phyloP scores from a whole-genome alignment of 1,139 yeast species.

The Scheffersomyces quercinus region DNA sequence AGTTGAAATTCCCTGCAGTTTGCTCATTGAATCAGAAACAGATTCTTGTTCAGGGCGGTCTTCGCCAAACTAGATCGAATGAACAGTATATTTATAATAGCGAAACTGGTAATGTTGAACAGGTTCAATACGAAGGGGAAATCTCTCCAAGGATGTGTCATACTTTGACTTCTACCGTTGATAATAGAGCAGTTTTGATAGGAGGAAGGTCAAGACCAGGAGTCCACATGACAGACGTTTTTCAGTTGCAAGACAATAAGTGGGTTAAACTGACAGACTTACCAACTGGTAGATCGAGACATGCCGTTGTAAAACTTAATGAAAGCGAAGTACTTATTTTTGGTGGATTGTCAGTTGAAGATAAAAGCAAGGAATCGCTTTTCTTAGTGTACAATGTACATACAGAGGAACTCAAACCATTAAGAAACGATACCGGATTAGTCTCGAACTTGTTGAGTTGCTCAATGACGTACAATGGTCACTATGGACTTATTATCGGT shows the following conservation, averaged over 20 bases:
- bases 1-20: conserved; percentile 52
- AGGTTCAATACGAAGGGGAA: conserved; percentile 6
- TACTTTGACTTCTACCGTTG: conserved; percentile 38
- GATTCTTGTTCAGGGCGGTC: conserved; percentile 55
- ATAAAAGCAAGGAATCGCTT: conserved; percentile 6
- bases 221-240: conserved; percentile 34
- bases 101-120: conserved; percentile 1
- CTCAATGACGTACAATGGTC: conserved; percentile 34
- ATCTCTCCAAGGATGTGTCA: conserved; percentile 61
- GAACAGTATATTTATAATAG: conserved; percentile 17
- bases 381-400: conserved; percentile 21
- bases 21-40: conserved; percentile 19
- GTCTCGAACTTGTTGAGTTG: conserved; percentile 26
- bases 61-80: conserved; percentile 44
- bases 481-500: conserved; percentile 52
- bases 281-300: conserved; percentile 55
- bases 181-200: conserved; percentile 37
- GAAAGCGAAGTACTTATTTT: conserved; percentile 44
- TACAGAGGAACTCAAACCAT: conserved; percentile 14
- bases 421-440: conserved; percentile 6
- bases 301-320: conserved; percentile 40
- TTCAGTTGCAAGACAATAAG: conserved; percentile 31
- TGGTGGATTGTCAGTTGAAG: conserved; percentile 44
- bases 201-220: conserved; percentile 77
- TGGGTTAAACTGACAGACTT: conserved; percentile 41